These are phyloP conservation scores for Vitellaria paradoxa DNA, from an alignment of 179 eudicot genomes.

Conservation along the genomic window DNA sequence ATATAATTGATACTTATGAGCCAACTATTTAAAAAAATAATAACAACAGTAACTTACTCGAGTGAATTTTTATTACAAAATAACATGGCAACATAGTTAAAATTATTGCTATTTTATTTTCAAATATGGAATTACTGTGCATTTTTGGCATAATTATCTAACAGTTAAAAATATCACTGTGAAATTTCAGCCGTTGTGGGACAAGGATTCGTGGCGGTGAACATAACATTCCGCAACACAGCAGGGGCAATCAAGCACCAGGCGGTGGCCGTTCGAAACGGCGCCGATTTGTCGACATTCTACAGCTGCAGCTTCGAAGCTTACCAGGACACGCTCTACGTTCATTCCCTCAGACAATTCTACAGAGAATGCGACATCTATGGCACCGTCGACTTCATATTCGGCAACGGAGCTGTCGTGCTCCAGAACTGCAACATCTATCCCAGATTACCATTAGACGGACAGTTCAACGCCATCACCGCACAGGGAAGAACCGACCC, in stretches of 20 bases:
- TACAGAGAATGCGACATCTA: slow-evolving; percentile 73
- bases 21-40: too few relatives aligned
- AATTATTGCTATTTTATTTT: too few relatives aligned
- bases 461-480: slow-evolving; percentile 72
- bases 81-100: too few relatives aligned
- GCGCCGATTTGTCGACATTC: slow-evolving; percentile 71
- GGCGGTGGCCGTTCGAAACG: slow-evolving; percentile 78
- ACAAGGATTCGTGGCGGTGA: slow-evolving; percentile 58
- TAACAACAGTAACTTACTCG: too few relatives aligned
- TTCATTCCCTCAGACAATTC: slow-evolving; percentile 71
- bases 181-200: slow-evolving; percentile 61
- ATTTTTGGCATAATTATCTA: too few relatives aligned
- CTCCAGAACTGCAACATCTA: slow-evolving; percentile 69
- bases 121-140: too few relatives aligned
- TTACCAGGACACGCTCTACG: slow-evolving; percentile 83
- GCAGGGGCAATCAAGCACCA: slow-evolving; percentile 86
- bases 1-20: too few relatives aligned
- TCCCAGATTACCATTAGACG: slow-evolving; percentile 51
- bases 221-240: slow-evolving; percentile 68
- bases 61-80: too few relatives aligned
- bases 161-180: too few relatives aligned
- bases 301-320: slow-evolving; percentile 82
- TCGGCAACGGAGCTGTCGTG: slow-evolving; percentile 75
- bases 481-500: slow-evolving; percentile 91
- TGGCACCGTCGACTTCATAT: slow-evolving; percentile 79